Evolutionary conservation across 345 rosid species (phyloP).

Genomic region (Ceriops zippeliana): DNA sequence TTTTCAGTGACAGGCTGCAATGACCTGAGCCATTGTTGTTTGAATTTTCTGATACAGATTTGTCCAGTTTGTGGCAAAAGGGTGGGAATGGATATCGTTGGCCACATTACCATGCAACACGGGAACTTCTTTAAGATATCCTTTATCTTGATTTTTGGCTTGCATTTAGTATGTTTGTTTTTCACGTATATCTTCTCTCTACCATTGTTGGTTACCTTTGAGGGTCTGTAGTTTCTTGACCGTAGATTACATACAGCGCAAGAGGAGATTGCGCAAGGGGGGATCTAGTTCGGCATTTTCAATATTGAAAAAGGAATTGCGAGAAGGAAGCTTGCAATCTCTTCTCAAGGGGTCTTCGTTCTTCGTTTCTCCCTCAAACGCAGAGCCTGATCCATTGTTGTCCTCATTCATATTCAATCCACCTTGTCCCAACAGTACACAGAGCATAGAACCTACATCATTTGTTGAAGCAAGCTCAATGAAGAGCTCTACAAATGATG

Average conservation of each 20-base stretch:
- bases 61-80: slow-evolving; percentile 75
- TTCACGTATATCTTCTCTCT: not conserved
- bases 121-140: slow-evolving; percentile 77
- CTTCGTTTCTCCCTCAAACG: slow-evolving; percentile 45
- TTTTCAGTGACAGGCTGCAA: too few species aligned
- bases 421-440: slow-evolving; percentile 31
- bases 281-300: slow-evolving; percentile 55
- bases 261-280: slow-evolving; percentile 61
- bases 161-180: not conserved
- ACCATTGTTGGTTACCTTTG: not conserved
- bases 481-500: slow-evolving; percentile 34
- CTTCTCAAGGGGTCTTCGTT: slow-evolving; percentile 63
- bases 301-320: slow-evolving; percentile 57
- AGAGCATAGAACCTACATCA: slow-evolving; percentile 23
- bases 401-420: slow-evolving; percentile 61
- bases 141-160: slow-evolving; percentile 21
- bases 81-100: slow-evolving; percentile 66
- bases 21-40: slow-evolving; percentile 17
- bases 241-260: slow-evolving; percentile 61
- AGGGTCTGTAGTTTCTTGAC: slow-evolving; percentile 48
- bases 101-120: slow-evolving; percentile 75
- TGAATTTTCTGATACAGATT: slow-evolving; percentile 45
- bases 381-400: slow-evolving; percentile 66
- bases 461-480: slow-evolving; percentile 28
- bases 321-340: slow-evolving; percentile 65